Percentiles rank a stretch among this genome's conserved stretches.
These are phyloP conservation scores for Solanum stenotomum DNA, from an alignment of 257 asterid species.

Conservation along the genomic window DNA sequence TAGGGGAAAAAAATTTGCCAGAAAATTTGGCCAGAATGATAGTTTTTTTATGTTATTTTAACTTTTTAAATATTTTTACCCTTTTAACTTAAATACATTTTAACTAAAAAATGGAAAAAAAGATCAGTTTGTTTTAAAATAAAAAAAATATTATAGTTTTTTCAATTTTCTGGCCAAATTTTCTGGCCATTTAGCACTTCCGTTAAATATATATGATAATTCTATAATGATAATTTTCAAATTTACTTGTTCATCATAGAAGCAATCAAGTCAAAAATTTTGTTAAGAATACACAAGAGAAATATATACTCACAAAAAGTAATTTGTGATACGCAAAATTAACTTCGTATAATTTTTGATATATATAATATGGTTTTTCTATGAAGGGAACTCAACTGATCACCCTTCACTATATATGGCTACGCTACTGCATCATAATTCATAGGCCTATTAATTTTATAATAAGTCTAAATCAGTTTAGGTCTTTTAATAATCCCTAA, in stretches of 20 bases:
- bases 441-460: not conserved
- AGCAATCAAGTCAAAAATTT: not conserved
- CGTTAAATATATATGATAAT: not conserved
- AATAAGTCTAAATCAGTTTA: not conserved
- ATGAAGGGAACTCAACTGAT: not conserved
- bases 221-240: accelerated
- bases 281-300: not conserved
- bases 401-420: not conserved
- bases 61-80: too few relatives aligned
- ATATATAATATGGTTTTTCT: not conserved
- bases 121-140: too few relatives aligned
- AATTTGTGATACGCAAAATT: not conserved
- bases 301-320: not conserved
- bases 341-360: too few relatives aligned
- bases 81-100: too few relatives aligned
- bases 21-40: too few relatives aligned
- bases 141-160: too few relatives aligned
- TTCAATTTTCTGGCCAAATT: too few relatives aligned
- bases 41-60: too few relatives aligned
- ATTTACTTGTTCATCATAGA: not conserved
- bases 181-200: too few relatives aligned
- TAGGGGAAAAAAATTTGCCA: too few relatives aligned
- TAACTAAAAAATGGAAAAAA: too few relatives aligned
- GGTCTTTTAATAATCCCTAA: too few relatives aligned
- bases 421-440: not conserved